Base-by-base conservation (phyloP, 1,284 basidiomycete species). In the Sparassis latifolia region DNA sequence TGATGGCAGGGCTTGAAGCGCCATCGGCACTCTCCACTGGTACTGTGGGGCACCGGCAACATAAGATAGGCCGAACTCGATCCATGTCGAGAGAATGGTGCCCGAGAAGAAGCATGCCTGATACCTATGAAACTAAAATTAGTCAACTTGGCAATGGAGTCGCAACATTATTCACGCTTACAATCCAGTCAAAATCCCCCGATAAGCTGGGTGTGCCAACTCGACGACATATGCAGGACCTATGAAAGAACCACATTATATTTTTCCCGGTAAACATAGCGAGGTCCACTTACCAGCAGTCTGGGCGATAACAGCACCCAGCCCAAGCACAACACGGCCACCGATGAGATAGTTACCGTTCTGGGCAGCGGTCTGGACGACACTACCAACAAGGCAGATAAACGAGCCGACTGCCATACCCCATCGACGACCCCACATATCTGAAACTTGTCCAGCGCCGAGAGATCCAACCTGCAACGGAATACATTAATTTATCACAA, bases 211-310 rank as follows among this genome's bases (percentile, higher is more conserved):
- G 30, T 73, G 72, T 6, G 73, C 68, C 53, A 74, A 68, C 55
- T 74, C 74, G 47, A 71, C 67, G 30, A 67, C 69, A 61, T 75
- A 76, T 6, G 70, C 66, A 4, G 71, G 71, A 10, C 71, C 51
- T 52, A 7, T 5, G 40, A 27, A 33, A 44, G 33, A 29, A 12
- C 12, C 9, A n/a, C 35, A 31, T 35, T 10, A n/a, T 28, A 33
- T 37, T 37, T 6, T 12, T 7, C 35, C 6, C 35, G 41, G 9
- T 33, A 27, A 20, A 20, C 10, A 28, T n/a, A n/a, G 35, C n/a
- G 32, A 41, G 12, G 35, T 42, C 6, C 6, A 42, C 29, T 33
- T 5, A 52, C 51, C 71, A n/a, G 66, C 69, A 28, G 64, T 66
- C 32, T 62, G 66, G 10, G 64, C 62, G 40, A 68, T 52, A 2